Evolutionary conservation across 345 rosid species (phyloP).

Genomic region (Salix koriyanagi): DNA sequence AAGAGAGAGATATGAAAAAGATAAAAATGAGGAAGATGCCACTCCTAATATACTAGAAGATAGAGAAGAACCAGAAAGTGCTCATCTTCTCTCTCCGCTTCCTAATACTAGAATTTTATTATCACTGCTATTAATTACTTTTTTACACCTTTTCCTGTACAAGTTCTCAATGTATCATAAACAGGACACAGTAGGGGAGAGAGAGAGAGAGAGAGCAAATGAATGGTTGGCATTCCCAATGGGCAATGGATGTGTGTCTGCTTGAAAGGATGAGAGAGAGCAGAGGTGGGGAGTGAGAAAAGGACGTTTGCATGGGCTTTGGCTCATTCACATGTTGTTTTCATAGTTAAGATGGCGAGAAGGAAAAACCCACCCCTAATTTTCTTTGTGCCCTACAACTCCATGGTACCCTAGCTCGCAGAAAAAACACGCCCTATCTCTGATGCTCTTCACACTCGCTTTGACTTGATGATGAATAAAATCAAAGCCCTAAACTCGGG

Average conservation of each 20-base stretch:
- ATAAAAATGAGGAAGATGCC: neutral
- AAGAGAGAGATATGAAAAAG: slow-evolving; percentile 3
- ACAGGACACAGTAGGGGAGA: slow-evolving; percentile 8
- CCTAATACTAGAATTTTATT: neutral
- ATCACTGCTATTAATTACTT: neutral
- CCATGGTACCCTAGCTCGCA: slow-evolving; percentile 9
- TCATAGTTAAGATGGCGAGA: slow-evolving; percentile 48
- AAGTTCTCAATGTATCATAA: slow-evolving; percentile 11
- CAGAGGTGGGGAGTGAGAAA: slow-evolving; percentile 61
- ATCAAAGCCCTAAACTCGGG: slow-evolving; percentile 26
- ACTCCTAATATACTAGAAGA: slow-evolving; percentile 20
- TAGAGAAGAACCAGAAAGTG: slow-evolving; percentile 16
- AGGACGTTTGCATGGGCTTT: slow-evolving; percentile 98
- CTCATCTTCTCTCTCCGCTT: neutral
- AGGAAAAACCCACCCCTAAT: neutral
- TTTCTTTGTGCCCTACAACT: slow-evolving; percentile 65
- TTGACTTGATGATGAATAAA: neutral
- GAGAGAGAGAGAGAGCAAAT: slow-evolving; percentile 1
- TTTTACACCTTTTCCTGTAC: slow-evolving; percentile 10
- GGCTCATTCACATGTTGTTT: slow-evolving; percentile 86
- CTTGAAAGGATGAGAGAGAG: slow-evolving; percentile 27
- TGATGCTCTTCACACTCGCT: neutral
- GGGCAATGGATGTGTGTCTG: slow-evolving; percentile 4
- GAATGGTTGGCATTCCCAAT: slow-evolving; percentile 26
- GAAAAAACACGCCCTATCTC: too few relatives aligned